Evolutionary conservation across 768 basidiomycete species (phyloP), one percentile per base, ranked within the genome.

Genomic region (Hygrophorus russula): DNA sequence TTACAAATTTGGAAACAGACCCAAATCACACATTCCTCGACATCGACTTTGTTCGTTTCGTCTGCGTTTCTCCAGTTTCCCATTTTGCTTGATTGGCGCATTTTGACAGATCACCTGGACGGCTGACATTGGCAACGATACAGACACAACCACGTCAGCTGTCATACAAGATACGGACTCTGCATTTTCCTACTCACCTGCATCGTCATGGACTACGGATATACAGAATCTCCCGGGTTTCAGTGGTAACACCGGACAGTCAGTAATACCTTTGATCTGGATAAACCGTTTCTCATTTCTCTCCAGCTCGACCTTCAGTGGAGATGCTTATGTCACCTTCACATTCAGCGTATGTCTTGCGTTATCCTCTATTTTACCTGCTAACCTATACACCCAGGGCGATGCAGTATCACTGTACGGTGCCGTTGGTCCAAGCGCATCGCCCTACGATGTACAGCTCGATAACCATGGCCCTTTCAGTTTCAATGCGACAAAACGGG

Each of bases 331-430:
- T n/a, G 39, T 41, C 12, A 10, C 31, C 10, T 24, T 42, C n/a
- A 46, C 19, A 6, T 46, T 46, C 36, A 36, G 31, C 18, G 46
- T 46, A 37, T 14, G 46, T 30, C n/a, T 3, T 18, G 18, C 9
- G 15, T 11, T 19, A 9, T 4, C 5, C 36, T 20, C n/a, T 17
- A n/a, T 19, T 11, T 20, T 3, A 24, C 33, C 33, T 43, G 18
- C 10, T 31, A 41, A 29, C 24, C 24, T 24, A 11, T n/a, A 8
- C 9, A 9, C 13, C 6, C 18, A 46, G 46, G 46, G 46, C 2
- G 41, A 41, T 34, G 32, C 40, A 12, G 27, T 46, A n/a, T 17
- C 40, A 9, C 13, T 46, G 11, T 46, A 27, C n/a, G 46, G 46
- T n/a, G 40, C 46, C 14, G 41, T 46, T 10, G 36, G 37, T 36